A percentile compares a stretch with the other conserved stretches of the same genome.
phyloP scores from a whole-genome alignment of 306 rosid genomes.

The Acacia acuminata region DNA sequence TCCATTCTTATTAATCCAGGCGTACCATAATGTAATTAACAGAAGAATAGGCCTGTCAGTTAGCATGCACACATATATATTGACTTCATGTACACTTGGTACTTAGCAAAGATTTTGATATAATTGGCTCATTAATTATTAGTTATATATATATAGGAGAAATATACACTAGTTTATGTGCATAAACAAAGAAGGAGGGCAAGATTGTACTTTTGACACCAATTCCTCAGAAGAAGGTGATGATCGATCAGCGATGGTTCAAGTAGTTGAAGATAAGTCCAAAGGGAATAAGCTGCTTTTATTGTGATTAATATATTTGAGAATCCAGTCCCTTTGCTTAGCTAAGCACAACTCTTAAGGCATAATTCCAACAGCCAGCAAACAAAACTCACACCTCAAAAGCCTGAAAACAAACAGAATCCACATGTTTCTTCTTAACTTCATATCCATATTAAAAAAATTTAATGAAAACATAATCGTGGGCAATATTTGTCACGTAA shows the following conservation, averaged over 20 bases:
- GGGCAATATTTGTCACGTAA: constrained; percentile 47
- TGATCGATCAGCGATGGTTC: constrained; percentile 25
- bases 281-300: constrained; percentile 43
- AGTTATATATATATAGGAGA: background rate
- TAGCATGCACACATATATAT: background rate
- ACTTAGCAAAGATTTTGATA: background rate
- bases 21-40: background rate
- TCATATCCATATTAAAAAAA: constrained; percentile 23
- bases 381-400: constrained; percentile 87
- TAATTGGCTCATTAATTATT: background rate
- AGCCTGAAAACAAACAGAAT: constrained; percentile 57
- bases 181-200: constrained; percentile 25
- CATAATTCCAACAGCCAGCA: constrained; percentile 64
- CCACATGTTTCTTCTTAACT: constrained; percentile 51
- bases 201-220: constrained; percentile 39
- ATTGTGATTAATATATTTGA: constrained; percentile 41
- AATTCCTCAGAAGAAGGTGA: constrained; percentile 19
- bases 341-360: constrained; percentile 39
- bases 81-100: background rate
- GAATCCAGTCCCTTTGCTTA: constrained; percentile 25
- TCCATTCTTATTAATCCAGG: background rate
- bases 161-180: constrained; percentile 7
- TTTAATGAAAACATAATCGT: constrained; percentile 20
- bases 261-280: constrained; percentile 60
- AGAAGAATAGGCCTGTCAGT: background rate